Percentiles rank a stretch among this genome's conserved stretches.
Conservation (phyloP, 2,329 filamentous ascomycete species). For the Alternaria arborescens region DNA sequence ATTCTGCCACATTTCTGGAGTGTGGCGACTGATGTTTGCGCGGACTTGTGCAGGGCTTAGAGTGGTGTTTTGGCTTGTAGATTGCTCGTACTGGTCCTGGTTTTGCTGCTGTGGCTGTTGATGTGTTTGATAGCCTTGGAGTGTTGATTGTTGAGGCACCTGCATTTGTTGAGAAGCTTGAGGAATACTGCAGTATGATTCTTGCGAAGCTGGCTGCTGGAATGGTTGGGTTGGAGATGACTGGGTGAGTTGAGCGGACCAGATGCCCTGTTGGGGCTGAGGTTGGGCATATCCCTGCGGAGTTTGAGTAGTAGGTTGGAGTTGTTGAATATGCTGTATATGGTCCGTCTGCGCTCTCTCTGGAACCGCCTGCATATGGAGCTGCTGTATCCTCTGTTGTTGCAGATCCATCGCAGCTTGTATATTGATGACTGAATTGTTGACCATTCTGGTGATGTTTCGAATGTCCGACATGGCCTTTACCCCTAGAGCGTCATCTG, state of each 20-base stretch:
- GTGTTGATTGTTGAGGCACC: not conserved
- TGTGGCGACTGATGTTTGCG: slow-evolving; percentile 2
- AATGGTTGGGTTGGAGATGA: not conserved
- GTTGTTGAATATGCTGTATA: not conserved
- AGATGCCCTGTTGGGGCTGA: not conserved
- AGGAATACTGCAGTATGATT: not conserved
- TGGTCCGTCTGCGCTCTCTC: not conserved
- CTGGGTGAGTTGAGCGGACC: not conserved
- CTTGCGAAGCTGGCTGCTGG: not conserved
- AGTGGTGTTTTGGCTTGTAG: not conserved
- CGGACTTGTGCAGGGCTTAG: not conserved
- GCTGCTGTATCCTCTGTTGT: not conserved
- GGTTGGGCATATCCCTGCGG: not conserved
- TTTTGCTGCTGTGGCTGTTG: not conserved
- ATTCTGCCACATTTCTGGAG: slow-evolving; percentile 7
- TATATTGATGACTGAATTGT: not conserved
- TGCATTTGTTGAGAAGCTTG: not conserved
- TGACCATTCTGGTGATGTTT: not conserved
- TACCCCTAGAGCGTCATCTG: not conserved
- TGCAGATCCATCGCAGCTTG: not conserved
- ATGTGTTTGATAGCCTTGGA: not conserved
- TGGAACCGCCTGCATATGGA: not conserved
- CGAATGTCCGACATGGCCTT: not conserved
- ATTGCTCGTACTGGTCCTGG: not conserved
- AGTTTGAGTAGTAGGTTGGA: not conserved